Evolutionary conservation across 768 basidiomycete species (phyloP).

Genomic region (Serendipita indica): DNA sequence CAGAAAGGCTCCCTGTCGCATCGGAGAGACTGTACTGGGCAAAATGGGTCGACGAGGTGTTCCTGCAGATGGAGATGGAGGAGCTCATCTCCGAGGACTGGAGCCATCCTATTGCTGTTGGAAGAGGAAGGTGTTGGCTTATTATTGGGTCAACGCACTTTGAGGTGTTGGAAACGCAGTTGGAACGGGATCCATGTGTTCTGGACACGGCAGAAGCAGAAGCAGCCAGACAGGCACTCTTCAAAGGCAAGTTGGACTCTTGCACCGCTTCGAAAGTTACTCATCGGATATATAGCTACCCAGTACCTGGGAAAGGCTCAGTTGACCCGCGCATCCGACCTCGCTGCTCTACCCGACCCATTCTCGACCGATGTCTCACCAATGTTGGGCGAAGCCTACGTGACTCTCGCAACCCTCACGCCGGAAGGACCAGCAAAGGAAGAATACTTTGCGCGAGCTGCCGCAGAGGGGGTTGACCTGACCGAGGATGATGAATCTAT

Average conservation of each 20-base stretch:
- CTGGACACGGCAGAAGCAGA: conserved; percentile 35
- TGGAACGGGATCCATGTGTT: conserved; percentile 32
- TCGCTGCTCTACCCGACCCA: not conserved
- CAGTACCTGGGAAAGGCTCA: conserved; percentile 24
- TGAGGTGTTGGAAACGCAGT: conserved; percentile 39
- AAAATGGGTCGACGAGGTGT: conserved; percentile 43
- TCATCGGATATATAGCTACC: conserved; percentile 15
- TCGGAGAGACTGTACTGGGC: conserved; percentile 42
- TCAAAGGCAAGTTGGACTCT: conserved; percentile 1
- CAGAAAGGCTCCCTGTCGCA: conserved; percentile 37
- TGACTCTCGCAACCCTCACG: conserved; percentile 46
- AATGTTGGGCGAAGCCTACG: conserved; percentile 38
- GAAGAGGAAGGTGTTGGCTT: conserved; percentile 42
- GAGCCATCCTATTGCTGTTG: conserved; percentile 31
- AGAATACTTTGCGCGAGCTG: conserved; percentile 36
- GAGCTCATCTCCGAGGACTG: conserved; percentile 34
- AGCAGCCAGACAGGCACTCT: conserved; percentile 34
- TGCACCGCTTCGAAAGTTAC: not conserved
- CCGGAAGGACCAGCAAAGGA: conserved; percentile 33
- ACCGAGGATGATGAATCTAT: not conserved
- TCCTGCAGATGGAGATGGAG: conserved; percentile 51
- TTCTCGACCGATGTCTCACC: conserved; percentile 1
- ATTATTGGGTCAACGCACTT: conserved; percentile 39
- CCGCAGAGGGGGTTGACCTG: conserved; percentile 31
- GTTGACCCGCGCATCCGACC: conserved; percentile 15